These are phyloP conservation scores for Colletotrichum tropicale DNA, from an alignment of 2,329 filamentous ascomycete species.

Conservation along the genomic window DNA sequence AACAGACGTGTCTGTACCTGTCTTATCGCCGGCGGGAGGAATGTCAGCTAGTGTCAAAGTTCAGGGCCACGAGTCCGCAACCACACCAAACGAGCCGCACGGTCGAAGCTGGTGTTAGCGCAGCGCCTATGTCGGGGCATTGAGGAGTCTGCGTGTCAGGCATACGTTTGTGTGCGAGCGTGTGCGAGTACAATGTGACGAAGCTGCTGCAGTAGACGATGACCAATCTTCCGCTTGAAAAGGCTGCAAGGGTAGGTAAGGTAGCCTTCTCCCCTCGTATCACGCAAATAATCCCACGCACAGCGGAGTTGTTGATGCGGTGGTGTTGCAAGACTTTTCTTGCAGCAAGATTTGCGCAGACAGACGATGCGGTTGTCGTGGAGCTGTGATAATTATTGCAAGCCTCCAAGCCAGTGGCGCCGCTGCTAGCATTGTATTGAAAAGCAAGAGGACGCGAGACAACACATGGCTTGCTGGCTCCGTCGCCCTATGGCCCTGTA, in stretches of 20 bases:
- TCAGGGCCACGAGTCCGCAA: background rate
- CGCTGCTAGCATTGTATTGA: slow-evolving; percentile 7
- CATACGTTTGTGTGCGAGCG: background rate
- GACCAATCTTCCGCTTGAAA: background rate
- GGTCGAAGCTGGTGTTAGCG: background rate
- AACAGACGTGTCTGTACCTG: background rate
- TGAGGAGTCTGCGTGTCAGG: background rate
- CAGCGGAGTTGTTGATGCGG: background rate
- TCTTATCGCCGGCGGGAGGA: background rate
- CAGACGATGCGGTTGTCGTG: background rate
- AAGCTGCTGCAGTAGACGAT: background rate
- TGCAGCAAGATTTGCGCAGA: background rate
- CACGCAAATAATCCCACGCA: background rate
- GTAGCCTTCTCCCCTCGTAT: background rate
- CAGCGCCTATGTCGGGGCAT: background rate
- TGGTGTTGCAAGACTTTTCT: background rate
- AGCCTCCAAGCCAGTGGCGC: slow-evolving; percentile 10
- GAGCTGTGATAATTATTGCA: background rate
- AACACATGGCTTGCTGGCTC: background rate
- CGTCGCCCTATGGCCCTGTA: background rate
- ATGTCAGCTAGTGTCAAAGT: background rate
- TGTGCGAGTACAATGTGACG: background rate
- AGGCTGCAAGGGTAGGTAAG: background rate
- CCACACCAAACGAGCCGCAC: background rate
- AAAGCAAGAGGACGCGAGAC: slow-evolving; percentile 9